Evolutionary conservation across 129 eudicot genomes (phyloP), one percentile per base, ranked within the genome.

Genomic region (Kitagawia praeruptora): DNA sequence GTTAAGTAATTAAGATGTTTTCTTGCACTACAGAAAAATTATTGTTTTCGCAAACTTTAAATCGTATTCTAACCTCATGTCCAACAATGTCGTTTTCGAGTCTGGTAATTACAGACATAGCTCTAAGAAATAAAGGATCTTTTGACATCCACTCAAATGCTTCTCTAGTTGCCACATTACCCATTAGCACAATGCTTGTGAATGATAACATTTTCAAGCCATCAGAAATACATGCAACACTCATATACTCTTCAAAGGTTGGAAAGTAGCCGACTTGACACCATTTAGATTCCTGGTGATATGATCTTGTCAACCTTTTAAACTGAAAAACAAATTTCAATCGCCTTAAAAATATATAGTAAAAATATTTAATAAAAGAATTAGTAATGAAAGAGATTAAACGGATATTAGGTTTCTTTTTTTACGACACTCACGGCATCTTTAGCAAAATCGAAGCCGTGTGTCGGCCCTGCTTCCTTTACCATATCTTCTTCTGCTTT

Each of bases 401-500:
- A 51, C 4, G 8, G 7, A 51, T 16, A 45, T 8, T 45, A 51
- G n/a, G 58, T 51, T 46, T 16, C 19, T 48, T 48, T 23, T 0
- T 4, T 51, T 25, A 8, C 25, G 37, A 28, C 12, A 63, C 70
- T 63, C 37, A n/a, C 70, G 37, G 70, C 31, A 15, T 79, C 70
- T 75, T 70, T 84, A 0, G 78, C 83, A 63, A 82, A 80, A 45
- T 84, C 34, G 16, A 63, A 8, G 37, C 14, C 4, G 5, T 63
- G 25, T 11, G 37, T 23, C 2, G 37, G 70, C 7, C 8, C 66
- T 44, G 4, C 81, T 56, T 45, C 85, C 47, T 66, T 54, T 13
- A 61, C 79, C 53, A 81, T 37, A 28, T 75, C 79, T 77, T 81
- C 84, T 67, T 82, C 86, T 42, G 73, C 61, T 45, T 85, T 87